Evolutionary conservation across 495 filamentous ascomycete species (phyloP).

Genomic region (Beverwykella pulmonaria): DNA sequence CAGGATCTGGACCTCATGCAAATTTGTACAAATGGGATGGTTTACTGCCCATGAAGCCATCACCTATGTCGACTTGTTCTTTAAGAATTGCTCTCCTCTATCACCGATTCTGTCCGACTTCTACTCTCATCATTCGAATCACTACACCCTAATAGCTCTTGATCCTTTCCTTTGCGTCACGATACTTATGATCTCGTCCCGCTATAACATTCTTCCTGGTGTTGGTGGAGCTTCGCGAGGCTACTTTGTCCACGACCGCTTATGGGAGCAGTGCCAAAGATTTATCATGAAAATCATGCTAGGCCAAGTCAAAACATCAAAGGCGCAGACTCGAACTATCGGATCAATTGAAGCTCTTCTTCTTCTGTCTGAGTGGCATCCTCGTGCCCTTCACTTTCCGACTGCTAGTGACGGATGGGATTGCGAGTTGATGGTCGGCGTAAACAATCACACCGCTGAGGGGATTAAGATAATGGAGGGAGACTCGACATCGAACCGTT

Average conservation of each 20-base stretch:
- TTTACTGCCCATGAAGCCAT: conserved; percentile 56
- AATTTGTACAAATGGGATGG: conserved; percentile 59
- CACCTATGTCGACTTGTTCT: conserved; percentile 52
- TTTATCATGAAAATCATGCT: conserved; percentile 56
- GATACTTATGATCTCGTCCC: conserved; percentile 58
- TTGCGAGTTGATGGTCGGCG: conserved; percentile 36
- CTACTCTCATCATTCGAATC: conserved; percentile 52
- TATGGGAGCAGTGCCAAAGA: conserved; percentile 59
- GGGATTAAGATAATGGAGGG: conserved; percentile 23
- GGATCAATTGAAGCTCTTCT: conserved; percentile 57
- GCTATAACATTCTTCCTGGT: conserved; percentile 53
- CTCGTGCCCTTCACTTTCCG: conserved; percentile 57
- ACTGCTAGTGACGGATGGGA: conserved; percentile 51
- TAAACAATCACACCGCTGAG: conserved; percentile 20
- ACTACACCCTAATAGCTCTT: conserved; percentile 51
- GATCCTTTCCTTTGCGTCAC: conserved; percentile 56
- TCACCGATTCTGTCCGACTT: conserved; percentile 58
- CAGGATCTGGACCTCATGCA: conserved; percentile 54
- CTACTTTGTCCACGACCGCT: conserved; percentile 58
- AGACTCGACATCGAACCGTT: conserved; percentile 31
- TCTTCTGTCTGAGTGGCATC: conserved; percentile 61
- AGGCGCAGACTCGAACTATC: conserved; percentile 47
- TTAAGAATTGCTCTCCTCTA: conserved; percentile 55
- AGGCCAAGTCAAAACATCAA: conserved; percentile 53
- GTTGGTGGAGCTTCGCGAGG: conserved; percentile 56